phyloP scores from a whole-genome alignment of 345 rosid genomes.

The Lagerstroemia speciosa region DNA sequence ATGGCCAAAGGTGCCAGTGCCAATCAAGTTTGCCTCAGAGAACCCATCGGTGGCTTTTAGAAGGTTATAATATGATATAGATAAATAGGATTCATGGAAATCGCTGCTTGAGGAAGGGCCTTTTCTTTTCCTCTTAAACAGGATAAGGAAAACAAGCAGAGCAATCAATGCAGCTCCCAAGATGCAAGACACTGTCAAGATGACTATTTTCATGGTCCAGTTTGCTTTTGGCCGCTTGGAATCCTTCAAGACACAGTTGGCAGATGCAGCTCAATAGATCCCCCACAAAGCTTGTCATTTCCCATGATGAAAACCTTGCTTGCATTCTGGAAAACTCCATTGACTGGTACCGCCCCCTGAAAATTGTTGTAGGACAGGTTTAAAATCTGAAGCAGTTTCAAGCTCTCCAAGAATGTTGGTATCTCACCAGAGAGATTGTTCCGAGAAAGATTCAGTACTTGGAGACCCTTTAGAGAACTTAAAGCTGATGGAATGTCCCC shows the following conservation, averaged over 20 bases:
- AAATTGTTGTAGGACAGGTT: conserved; percentile 23
- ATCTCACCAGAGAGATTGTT: conserved; percentile 20
- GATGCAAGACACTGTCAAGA: background rate
- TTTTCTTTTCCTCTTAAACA: background rate
- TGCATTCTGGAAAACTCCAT: conserved; percentile 21
- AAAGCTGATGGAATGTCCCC: conserved; percentile 14
- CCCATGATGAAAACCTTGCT: conserved; percentile 10
- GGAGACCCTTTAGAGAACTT: conserved; percentile 11
- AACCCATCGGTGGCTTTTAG: conserved; percentile 5
- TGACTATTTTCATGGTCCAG: background rate
- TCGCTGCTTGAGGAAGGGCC: background rate
- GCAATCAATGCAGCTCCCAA: too few relatives aligned
- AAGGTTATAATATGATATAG: background rate
- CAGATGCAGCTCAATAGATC: background rate
- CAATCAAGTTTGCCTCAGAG: background rate
- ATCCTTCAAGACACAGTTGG: background rate
- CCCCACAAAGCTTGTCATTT: conserved; percentile 25
- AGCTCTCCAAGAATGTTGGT: conserved; percentile 7
- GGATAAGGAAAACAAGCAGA: background rate
- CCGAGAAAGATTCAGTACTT: conserved; percentile 14
- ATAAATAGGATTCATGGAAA: background rate
- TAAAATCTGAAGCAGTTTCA: background rate
- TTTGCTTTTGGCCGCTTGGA: background rate
- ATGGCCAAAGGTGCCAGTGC: background rate
- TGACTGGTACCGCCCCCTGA: conserved; percentile 16